Percentiles rank a stretch among this genome's conserved stretches.
These are phyloP conservation scores for Didymella lethalis DNA, from an alignment of 2,329 filamentous ascomycete genomes.

Conservation along the genomic window DNA sequence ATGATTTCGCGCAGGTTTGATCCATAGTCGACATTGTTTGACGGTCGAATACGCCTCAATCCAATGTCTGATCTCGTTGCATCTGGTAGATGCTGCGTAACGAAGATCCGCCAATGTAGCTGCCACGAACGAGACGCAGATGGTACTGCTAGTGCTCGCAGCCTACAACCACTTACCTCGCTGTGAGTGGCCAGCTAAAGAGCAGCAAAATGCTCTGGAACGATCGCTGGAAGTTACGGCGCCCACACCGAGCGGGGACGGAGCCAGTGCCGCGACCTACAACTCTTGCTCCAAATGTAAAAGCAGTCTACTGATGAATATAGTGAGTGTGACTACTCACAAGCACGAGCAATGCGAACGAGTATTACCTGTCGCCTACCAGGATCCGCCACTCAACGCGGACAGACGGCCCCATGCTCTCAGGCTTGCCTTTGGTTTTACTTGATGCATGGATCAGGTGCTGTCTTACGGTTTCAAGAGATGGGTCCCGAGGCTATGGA, in stretches of 20 bases:
- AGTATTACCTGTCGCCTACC: conserved; percentile 1
- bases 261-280: too few relatives aligned
- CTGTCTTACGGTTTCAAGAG: background rate
- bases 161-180: background rate
- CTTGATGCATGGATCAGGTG: background rate
- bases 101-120: background rate
- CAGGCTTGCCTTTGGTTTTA: background rate
- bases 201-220: too few relatives aligned
- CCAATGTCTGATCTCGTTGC: background rate
- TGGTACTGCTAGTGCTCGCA: background rate
- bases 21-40: background rate
- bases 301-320: background rate
- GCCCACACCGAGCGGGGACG: too few relatives aligned
- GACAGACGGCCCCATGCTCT: background rate
- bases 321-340: background rate
- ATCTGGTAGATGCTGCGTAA: background rate
- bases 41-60: background rate
- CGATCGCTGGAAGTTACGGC: too few relatives aligned
- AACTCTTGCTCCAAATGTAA: background rate
- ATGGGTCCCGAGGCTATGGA: background rate
- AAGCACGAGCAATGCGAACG: background rate
- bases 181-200: too few relatives aligned
- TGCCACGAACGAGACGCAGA: background rate
- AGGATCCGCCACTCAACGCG: background rate
- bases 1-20: background rate